Base-by-base conservation (phyloP, 345 rosid species). In the Salix suchowensis region DNA sequence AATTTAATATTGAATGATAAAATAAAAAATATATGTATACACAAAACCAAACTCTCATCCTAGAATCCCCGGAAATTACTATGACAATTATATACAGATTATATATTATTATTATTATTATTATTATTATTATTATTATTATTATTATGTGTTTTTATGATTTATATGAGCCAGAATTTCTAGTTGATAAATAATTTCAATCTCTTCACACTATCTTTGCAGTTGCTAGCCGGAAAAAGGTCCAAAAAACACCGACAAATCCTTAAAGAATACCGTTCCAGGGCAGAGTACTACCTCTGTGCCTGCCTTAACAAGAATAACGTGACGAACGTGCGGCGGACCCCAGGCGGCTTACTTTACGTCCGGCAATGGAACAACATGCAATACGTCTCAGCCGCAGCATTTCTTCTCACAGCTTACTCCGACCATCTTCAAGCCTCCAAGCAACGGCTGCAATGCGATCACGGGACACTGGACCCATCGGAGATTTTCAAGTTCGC, bases 291-390 rank as follows among this genome's bases (percentile, higher is more conserved):
- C 86, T 96, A 93, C 80, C 30, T 96, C 26, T 96, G 99, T 76
- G 89, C 98, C 39, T 88, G 93, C 70, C 94, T 96, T 13, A 78
- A 86, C 92, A 87, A 82, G 77, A 93, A 88, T 88, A 84, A 89
- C 18, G 44, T 12, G 48, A 81, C 82, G 79, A 92, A 92, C 64
- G 89, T 91, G 19, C 83, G 79, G 4, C 87, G 86, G 37, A 93
- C 94, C 36, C 98, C 97, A 1, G 95, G 77, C 9, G 98, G 99
- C 19, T 85, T 96, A 37, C 80, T 96, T 26, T 92, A 86, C 86
- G 74, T 93, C 78, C 86, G 98, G 65, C 87, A 91, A 84, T 96
- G 99, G 99, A 96, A 96, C 92, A 96, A 96, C 80, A 90, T 96
- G 92, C 98, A 96, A 80, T 92, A 96, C 68, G 96, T 92, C 8